Evolutionary conservation across 2,329 filamentous ascomycete species (phyloP).

Genomic region (Hymenoscyphus albidus): DNA sequence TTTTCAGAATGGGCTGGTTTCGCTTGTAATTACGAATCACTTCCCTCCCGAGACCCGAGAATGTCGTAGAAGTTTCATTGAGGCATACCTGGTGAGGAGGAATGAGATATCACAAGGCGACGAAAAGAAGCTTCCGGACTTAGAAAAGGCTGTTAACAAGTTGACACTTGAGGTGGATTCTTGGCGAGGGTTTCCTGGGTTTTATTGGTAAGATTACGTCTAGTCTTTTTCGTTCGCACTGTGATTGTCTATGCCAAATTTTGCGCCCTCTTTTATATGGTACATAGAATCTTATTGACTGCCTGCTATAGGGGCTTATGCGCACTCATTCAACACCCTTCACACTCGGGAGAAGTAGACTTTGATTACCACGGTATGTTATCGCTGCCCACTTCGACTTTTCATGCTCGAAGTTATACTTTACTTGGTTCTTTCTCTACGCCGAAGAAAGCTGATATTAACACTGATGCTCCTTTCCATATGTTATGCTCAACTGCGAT

Average conservation of each 20-base stretch:
- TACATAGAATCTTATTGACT: too few relatives aligned
- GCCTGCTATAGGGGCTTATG: not conserved
- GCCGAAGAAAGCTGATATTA: not conserved
- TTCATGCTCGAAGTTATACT: not conserved
- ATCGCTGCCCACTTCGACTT: not conserved
- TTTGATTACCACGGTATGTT: not conserved
- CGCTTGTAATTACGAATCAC: not conserved
- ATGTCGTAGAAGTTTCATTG: not conserved
- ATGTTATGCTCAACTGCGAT: not conserved
- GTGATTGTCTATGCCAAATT: not conserved
- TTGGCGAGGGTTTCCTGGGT: not conserved
- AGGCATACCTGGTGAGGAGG: not conserved
- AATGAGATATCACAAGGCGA: not conserved
- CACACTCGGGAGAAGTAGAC: not conserved
- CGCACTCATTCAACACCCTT: not conserved
- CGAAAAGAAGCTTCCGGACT: not conserved
- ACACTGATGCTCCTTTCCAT: not conserved
- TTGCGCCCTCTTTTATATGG: too few relatives aligned
- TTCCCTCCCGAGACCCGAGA: not conserved
- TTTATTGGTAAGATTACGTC: not conserved
- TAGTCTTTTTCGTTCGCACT: not conserved
- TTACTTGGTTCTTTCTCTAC: not conserved
- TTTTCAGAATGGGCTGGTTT: not conserved
- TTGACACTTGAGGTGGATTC: not conserved
- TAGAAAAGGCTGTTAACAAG: not conserved